phyloP scores from a whole-genome alignment of 2,329 filamentous ascomycete species.

The Sclerotinia sclerotiorum region DNA sequence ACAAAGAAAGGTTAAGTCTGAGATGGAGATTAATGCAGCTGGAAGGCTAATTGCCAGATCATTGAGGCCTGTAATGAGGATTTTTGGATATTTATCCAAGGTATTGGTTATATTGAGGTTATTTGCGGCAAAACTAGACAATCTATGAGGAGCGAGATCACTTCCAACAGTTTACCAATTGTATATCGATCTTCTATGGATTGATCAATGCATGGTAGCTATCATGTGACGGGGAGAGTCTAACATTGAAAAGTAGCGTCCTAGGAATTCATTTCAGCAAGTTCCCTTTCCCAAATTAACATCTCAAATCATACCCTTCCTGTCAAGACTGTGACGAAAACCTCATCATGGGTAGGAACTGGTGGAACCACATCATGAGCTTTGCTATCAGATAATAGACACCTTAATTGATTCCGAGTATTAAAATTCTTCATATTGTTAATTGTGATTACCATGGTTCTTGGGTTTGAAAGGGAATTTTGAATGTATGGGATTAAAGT shows the following conservation, averaged over 20 bases:
- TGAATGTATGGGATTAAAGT: not conserved
- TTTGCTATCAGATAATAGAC: constrained; percentile 77
- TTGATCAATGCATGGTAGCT: constrained; percentile 25
- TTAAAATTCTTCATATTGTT: constrained; percentile 86
- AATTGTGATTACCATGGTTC: constrained; percentile 81
- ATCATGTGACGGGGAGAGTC: constrained; percentile 34
- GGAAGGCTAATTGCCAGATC: constrained; percentile 87
- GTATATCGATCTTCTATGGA: constrained; percentile 72
- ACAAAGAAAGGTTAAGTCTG: constrained; percentile 90
- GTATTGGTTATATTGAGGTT: constrained; percentile 88
- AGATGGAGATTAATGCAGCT: constrained; percentile 77
- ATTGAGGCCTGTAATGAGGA: constrained; percentile 88
- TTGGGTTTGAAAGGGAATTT: constrained; percentile 35
- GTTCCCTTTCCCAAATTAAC: not conserved
- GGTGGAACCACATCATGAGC: constrained; percentile 74
- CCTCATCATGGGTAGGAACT: constrained; percentile 72
- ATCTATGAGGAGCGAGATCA: constrained; percentile 54
- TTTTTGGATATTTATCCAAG: constrained; percentile 87
- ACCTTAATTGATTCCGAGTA: constrained; percentile 63
- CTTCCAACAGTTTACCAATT: constrained; percentile 47
- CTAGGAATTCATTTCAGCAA: constrained; percentile 26
- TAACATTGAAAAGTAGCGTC: constrained; percentile 83
- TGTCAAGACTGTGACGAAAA: constrained; percentile 81
- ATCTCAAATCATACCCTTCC: constrained; percentile 62
- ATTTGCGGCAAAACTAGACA: constrained; percentile 73